These are phyloP conservation scores for Taxillus chinensis DNA, from an alignment of 164 flowering plant genomes.

Conservation along the genomic window DNA sequence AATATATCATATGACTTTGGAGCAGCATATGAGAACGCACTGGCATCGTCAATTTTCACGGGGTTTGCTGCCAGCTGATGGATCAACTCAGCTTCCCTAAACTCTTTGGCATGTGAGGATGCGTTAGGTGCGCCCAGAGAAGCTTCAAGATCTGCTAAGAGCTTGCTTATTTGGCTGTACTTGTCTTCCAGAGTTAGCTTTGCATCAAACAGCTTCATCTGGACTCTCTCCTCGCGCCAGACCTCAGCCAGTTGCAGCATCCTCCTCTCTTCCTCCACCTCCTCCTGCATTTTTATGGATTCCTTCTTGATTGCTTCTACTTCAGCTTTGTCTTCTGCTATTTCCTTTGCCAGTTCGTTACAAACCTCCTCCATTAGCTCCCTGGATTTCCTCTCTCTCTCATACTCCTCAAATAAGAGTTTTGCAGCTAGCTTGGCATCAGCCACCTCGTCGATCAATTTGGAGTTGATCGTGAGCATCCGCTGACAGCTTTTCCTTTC, in stretches of 20 bases:
- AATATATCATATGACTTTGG: background rate
- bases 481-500: background rate
- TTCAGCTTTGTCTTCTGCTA: constrained; percentile 4
- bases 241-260: constrained; percentile 5
- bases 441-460: background rate
- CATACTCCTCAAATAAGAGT: background rate
- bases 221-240: constrained; percentile 4
- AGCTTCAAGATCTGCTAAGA: background rate
- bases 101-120: background rate
- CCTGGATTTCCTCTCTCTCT: background rate
- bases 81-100: background rate
- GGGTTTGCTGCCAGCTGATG: background rate
- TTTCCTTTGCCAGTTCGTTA: constrained; percentile 3
- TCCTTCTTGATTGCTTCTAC: constrained; percentile 1
- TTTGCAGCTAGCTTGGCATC: background rate
- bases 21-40: constrained; percentile 1
- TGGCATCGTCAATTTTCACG: background rate
- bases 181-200: background rate
- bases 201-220: constrained; percentile 5
- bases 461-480: background rate
- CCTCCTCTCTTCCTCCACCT: constrained; percentile 5
- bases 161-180: background rate
- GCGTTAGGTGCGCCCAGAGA: background rate
- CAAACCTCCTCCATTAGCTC: constrained; percentile 1
- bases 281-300: background rate